Evolutionary conservation across 2,329 filamentous ascomycete species (phyloP).

Genomic region (Fusarium drepaniforme): DNA sequence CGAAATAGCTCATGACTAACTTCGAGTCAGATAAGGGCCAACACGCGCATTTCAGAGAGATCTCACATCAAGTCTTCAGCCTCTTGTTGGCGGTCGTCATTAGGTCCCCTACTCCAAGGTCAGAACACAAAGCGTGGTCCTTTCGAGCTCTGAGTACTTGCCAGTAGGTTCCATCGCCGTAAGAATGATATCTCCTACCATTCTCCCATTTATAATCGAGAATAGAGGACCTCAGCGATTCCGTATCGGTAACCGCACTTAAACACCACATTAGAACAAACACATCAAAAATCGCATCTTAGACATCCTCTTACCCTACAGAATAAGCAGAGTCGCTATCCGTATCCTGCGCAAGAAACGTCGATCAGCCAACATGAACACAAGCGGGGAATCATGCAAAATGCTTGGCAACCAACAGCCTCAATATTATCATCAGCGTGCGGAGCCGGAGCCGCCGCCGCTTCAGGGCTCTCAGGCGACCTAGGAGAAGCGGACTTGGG

Average conservation of each 20-base stretch:
- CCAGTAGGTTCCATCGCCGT: constrained; percentile 29
- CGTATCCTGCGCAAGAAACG: constrained; percentile 11
- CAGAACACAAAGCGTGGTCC: fast-evolving
- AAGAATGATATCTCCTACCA: constrained; percentile 22
- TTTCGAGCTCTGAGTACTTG: not conserved
- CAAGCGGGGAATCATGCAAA: not conserved
- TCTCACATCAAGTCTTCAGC: constrained; percentile 31
- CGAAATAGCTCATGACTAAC: constrained; percentile 27
- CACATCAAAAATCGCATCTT: not conserved
- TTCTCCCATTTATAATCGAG: constrained; percentile 32
- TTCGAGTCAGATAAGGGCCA: fast-evolving
- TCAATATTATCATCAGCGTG: not conserved
- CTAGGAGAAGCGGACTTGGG: not conserved
- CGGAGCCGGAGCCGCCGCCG: not conserved
- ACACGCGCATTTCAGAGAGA: fast-evolving
- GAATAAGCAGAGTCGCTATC: constrained; percentile 28
- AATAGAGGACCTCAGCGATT: constrained; percentile 24
- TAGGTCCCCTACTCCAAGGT: constrained; percentile 11
- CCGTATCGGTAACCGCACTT: constrained; percentile 18
- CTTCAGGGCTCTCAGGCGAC: not conserved
- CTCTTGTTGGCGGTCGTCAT: constrained; percentile 30
- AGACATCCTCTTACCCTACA: constrained; percentile 5
- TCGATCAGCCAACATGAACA: not conserved
- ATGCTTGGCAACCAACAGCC: not conserved
- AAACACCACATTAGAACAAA: not conserved